These are phyloP conservation scores for Helichrysum umbraculigerum DNA, from an alignment of 129 eudicot genomes.

Conservation along the genomic window DNA sequence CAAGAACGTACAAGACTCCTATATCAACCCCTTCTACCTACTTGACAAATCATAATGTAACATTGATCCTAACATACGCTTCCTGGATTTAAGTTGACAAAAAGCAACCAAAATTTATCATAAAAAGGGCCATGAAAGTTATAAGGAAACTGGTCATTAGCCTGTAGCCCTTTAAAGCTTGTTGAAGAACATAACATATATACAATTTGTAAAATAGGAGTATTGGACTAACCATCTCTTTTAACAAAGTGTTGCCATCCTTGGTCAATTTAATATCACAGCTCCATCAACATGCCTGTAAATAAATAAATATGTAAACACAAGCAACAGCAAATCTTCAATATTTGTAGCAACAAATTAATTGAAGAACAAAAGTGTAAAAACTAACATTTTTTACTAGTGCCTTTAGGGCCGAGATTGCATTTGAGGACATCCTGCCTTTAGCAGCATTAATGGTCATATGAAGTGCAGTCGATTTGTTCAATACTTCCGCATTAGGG, in stretches of 20 bases:
- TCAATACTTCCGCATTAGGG: constrained; percentile 90
- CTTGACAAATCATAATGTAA: no score
- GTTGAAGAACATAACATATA: background rate
- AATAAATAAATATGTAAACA: constrained; percentile 1
- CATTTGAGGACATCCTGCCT: constrained; percentile 86
- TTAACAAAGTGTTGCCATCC: constrained; percentile 89
- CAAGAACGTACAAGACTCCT: no score
- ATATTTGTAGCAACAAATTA: background rate
- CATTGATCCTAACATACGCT: no score
- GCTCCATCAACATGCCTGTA: constrained; percentile 97
- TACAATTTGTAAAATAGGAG: background rate
- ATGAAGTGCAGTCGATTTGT: constrained; percentile 88
- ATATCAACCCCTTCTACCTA: no score
- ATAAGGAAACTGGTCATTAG: background rate
- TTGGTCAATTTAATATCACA: constrained; percentile 90
- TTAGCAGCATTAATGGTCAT: constrained; percentile 93
- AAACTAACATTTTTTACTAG: no score
- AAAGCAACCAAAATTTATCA: background rate
- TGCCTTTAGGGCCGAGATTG: constrained; percentile 91
- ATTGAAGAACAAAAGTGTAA: constrained; percentile 40
- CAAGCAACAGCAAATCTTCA: background rate
- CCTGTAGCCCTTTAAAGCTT: background rate
- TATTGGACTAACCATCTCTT: constrained; percentile 74
- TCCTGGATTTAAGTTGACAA: background rate
- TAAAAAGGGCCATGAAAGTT: background rate